A percentile compares a stretch with the other conserved stretches of the same genome.
Conservation (phyloP, 257 asterid genomes). For the Euphrasia confusa region DNA sequence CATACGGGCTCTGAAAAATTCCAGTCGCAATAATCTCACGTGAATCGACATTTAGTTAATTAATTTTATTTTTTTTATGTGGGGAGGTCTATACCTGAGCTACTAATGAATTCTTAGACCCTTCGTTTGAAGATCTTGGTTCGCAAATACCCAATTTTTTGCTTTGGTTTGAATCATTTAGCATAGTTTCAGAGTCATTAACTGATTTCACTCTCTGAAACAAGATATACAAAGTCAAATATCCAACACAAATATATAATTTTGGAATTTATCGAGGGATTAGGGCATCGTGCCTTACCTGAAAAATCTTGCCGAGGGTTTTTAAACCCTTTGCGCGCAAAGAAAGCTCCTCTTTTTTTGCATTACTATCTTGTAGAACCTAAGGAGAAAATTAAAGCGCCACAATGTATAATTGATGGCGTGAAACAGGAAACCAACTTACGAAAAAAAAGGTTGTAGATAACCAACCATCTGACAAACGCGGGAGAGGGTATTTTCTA, state of each 20-base stretch:
- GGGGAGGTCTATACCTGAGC: conserved; percentile 42
- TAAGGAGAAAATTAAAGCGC: conserved; percentile 26
- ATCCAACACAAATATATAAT: conserved; percentile 4
- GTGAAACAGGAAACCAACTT: conserved; percentile 8
- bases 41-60: too few relatives aligned
- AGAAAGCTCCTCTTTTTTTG: conserved; percentile 91
- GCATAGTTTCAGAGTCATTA: conserved; percentile 39
- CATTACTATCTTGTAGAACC: conserved; percentile 82
- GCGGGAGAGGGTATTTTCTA: conserved; percentile 84
- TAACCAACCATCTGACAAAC: conserved; percentile 99
- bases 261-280: neutral
- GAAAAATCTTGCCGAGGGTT: conserved; percentile 87
- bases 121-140: conserved; percentile 46
- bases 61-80: too few relatives aligned
- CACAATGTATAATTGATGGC: conserved; percentile 19
- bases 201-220: conserved; percentile 68
- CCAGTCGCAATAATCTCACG: conserved; percentile 6
- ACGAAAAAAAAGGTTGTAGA: conserved; percentile 17
- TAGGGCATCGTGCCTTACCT: conserved; percentile 37
- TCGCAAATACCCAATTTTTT: conserved; percentile 51
- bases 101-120: conserved; percentile 29
- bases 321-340: conserved; percentile 91
- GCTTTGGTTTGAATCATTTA: conserved; percentile 33
- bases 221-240: conserved; percentile 18
- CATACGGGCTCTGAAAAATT: conserved; percentile 75